A percentile compares a stretch with the other conserved stretches of the same genome.
These are phyloP conservation scores for Colletotrichum lentis DNA, from an alignment of 2,329 filamentous ascomycete genomes.

Conservation along the genomic window DNA sequence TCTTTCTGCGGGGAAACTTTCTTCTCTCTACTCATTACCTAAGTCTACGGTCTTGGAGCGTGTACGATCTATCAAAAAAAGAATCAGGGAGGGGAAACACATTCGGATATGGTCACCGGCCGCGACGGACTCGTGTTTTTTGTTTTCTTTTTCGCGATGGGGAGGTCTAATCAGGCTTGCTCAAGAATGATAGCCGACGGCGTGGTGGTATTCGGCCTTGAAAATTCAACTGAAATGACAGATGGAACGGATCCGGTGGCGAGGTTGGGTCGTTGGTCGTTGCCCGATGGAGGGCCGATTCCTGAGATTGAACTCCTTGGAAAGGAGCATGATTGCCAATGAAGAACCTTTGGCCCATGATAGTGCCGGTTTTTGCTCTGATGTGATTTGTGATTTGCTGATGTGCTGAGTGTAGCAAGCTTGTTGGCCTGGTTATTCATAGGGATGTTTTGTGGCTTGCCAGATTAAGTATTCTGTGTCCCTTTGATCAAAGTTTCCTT, in stretches of 20 bases:
- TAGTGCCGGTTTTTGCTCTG: neutral
- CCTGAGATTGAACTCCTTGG: slow-evolving; percentile 39
- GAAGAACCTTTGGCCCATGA: slow-evolving; percentile 31
- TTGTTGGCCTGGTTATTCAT: too few species aligned
- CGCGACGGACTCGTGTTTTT: slow-evolving; percentile 39
- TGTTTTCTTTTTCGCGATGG: slow-evolving; percentile 38
- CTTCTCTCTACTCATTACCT: slow-evolving; percentile 38
- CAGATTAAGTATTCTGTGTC: too few species aligned
- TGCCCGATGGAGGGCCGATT: slow-evolving; percentile 37
- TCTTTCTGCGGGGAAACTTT: slow-evolving; percentile 35
- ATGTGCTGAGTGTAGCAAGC: too few species aligned
- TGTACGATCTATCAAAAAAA: slow-evolving; percentile 40
- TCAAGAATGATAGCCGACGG: slow-evolving; percentile 36
- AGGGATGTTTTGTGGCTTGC: too few species aligned
- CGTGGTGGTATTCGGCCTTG: slow-evolving; percentile 35
- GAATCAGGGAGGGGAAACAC: slow-evolving; percentile 39
- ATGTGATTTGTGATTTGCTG: neutral
- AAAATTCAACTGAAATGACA: slow-evolving; percentile 36
- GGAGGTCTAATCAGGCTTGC: slow-evolving; percentile 35
- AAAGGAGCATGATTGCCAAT: slow-evolving; percentile 37
- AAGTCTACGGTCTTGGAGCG: slow-evolving; percentile 40
- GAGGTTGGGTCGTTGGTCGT: slow-evolving; percentile 35
- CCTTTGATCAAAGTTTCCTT: too few species aligned
- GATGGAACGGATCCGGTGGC: slow-evolving; percentile 32
- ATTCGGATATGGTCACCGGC: slow-evolving; percentile 38